Evolutionary conservation across 148 eudicot genomes (phyloP).

Genomic region (Silene conica): DNA sequence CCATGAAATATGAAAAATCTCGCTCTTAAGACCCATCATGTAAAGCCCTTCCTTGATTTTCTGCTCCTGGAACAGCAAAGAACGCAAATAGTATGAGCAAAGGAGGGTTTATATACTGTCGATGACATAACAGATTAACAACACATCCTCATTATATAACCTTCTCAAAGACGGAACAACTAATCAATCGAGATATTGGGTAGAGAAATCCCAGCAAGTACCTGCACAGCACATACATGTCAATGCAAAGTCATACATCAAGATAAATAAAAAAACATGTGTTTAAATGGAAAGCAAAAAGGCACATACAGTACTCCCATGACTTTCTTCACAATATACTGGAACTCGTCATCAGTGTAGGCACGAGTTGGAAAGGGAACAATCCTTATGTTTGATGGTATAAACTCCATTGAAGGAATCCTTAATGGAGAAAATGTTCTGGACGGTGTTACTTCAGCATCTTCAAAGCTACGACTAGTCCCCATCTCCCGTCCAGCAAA

Average conservation of each 20-base stretch:
- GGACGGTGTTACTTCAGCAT: conserved; percentile 25
- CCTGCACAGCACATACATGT: conserved; percentile 32
- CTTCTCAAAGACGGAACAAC: conserved; percentile 93
- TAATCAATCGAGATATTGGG: conserved; percentile 91
- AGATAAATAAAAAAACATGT: conserved; percentile 17
- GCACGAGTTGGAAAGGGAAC: conserved; percentile 95
- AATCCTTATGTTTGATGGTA: conserved; percentile 81
- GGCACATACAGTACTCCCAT: conserved; percentile 96
- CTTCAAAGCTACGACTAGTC: conserved; percentile 28
- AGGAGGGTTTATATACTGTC: background rate
- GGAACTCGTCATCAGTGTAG: conserved; percentile 98
- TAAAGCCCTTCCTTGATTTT: conserved; percentile 96
- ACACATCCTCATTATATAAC: conserved; percentile 34
- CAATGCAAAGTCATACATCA: conserved; percentile 19
- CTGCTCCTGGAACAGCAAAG: conserved; percentile 61
- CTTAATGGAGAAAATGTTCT: conserved; percentile 24
- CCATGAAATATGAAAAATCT: conserved; percentile 84
- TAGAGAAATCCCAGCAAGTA: conserved; percentile 95
- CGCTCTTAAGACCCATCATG: conserved; percentile 97
- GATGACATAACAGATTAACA: background rate
- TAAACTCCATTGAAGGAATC: conserved; percentile 57
- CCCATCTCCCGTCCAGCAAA: conserved; percentile 57
- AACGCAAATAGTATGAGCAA: conserved; percentile 5
- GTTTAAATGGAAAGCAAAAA: background rate
- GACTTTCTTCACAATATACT: conserved; percentile 81